Base-by-base conservation (phyloP, 345 rosid genomes). In the Raphanus raphanistrum region DNA sequence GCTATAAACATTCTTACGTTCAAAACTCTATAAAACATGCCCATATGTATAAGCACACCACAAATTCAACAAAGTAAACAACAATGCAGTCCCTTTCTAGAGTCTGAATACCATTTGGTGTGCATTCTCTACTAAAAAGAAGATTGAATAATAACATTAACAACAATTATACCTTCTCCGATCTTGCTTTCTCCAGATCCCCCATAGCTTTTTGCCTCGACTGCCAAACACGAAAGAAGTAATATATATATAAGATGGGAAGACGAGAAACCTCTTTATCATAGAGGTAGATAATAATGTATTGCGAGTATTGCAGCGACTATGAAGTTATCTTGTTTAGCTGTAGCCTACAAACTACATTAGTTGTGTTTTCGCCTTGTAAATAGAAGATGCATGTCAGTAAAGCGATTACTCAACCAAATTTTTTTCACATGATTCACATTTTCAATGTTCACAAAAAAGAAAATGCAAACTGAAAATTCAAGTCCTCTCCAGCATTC, bases 201-300 rank as follows among this genome's bases (percentile, higher is more conserved):
- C 2, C 65, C 26, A 76, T 13, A 58, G 83, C 83, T 21, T 66
- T 80, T 76, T 65, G 69, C 77, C 76, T 80, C 69, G 80, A 80
- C 80, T 78, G 77, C 64, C 73, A 72, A 72, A 77, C 29, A 59
- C 31, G 16, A 36, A 38, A 78, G 48, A 5, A 38, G 31, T 43
- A 55, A n/a, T 21, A 21, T 21, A 21, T 32, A 32, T 32, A 63
- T 35, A 54, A 26, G 57, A 76, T 43, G 66, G 31, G 17, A 74
- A 57, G 28, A 57, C 10, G 27, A 12, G 21, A 75, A 75, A 63
- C 62, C 15, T 63, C 62, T 21, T 31, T 63, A 52, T n/a, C 69
- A 16, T 62, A 41, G 21, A 59, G 4, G 54, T 43, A 45, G 61
- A 11, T 29, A 6, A 11, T 62, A 43, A 71, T 32, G 31, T 32